These are phyloP conservation scores for Alternaria atra DNA, from an alignment of 2,329 filamentous ascomycete species.

Conservation along the genomic window DNA sequence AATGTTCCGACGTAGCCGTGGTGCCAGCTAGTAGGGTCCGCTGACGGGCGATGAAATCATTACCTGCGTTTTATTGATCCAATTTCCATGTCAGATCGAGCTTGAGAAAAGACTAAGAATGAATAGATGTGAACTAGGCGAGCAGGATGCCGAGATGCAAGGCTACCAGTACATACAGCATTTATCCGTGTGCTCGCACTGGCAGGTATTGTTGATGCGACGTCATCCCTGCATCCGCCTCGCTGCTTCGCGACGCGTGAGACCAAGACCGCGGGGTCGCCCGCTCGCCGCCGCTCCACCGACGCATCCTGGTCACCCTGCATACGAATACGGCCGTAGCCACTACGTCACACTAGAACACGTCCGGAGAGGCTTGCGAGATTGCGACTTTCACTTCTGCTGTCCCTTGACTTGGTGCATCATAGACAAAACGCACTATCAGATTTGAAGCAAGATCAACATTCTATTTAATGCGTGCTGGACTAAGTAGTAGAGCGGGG, in stretches of 20 bases:
- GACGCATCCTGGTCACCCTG: conserved; percentile 6
- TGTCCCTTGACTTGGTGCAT: not conserved
- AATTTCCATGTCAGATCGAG: not conserved
- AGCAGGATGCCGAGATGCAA: conserved; percentile 5
- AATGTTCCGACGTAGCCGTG: conserved; percentile 26
- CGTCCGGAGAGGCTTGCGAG: conserved; percentile 15
- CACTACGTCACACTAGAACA: conserved; percentile 15
- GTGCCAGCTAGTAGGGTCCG: conserved; percentile 18
- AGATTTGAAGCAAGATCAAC: not conserved
- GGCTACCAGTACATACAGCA: conserved; percentile 1
- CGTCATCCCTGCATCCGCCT: conserved; percentile 24
- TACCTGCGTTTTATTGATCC: not conserved
- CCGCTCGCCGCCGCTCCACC: conserved; percentile 10
- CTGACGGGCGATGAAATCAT: conserved; percentile 30
- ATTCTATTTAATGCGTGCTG: not conserved
- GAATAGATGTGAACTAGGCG: not conserved
- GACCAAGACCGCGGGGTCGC: conserved; percentile 19
- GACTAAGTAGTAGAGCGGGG: conserved; percentile 17
- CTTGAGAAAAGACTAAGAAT: not conserved
- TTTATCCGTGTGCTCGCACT: not conserved
- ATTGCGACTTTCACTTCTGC: not conserved
- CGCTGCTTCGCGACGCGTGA: conserved; percentile 11
- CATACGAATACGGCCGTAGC: conserved; percentile 2
- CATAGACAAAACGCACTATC: not conserved
- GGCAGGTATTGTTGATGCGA: conserved; percentile 17